phyloP scores from a whole-genome alignment of 1,284 basidiomycete species.

The Heliocybe sulcata region DNA sequence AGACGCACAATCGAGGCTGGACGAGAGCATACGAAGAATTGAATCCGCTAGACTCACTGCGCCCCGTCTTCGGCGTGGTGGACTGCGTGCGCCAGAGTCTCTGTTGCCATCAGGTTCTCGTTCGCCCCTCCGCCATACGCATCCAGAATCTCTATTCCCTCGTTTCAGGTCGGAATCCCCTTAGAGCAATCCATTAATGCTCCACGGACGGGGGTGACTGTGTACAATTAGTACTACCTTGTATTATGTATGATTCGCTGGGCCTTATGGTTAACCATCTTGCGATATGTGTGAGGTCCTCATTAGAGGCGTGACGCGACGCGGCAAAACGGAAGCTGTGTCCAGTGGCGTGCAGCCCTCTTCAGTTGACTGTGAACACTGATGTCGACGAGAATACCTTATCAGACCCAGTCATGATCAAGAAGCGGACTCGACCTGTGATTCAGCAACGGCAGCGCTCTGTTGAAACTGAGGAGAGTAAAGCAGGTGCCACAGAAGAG shows the following conservation, averaged over 20 bases:
- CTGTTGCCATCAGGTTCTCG: not conserved
- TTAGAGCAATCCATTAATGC: not conserved
- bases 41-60: not conserved
- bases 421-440: constrained; percentile 56
- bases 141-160: not conserved
- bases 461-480: constrained; percentile 28
- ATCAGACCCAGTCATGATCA: constrained; percentile 36
- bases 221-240: not conserved
- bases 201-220: not conserved
- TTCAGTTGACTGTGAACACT: too few relatives aligned
- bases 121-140: not conserved
- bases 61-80: constrained; percentile 2
- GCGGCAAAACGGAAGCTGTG: not conserved
- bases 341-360: not conserved
- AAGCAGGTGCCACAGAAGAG: constrained; percentile 22
- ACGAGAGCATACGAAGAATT: not conserved
- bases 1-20: not conserved
- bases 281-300: too few relatives aligned
- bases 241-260: not conserved
- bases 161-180: not conserved
- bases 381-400: not conserved
- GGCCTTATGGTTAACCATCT: too few relatives aligned
- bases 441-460: constrained; percentile 40
- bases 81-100: constrained; percentile 2
- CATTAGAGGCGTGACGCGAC: not conserved